Evolutionary conservation across 2,329 filamentous ascomycete species (phyloP), one percentile per base, ranked within the genome.

Genomic region (Fusarium duplospermum): DNA sequence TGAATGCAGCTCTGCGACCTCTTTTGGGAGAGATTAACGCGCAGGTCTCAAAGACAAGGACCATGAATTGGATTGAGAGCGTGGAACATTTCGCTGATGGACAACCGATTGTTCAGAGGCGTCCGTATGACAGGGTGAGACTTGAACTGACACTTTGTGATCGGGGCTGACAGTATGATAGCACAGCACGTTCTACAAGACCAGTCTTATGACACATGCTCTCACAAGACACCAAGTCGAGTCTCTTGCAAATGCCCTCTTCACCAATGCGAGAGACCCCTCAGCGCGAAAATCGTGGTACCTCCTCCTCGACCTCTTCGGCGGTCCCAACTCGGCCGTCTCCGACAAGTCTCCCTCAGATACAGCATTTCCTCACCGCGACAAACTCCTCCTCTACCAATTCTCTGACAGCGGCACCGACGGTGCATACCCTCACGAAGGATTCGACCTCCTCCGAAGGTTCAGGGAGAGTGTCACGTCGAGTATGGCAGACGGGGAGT

Each of bases 311-410:
- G 80, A 82, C 68, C 64, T 82, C 54, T 80, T 80, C 24, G 80
- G 80, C 60, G 82, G 81, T 4, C 64, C 70, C 35, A 83, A 83
- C 72, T 84, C 84, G 1, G 83, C 80, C 69, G 77, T 86, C 38
- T 75, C 82, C 2, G 70, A 79, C 1, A 54, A 82, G 2, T 31
- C 71, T 0, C 66, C 70, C 1, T 33, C 77, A 9, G 74, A 76
- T 9, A 82, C 82, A 1, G 80, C 84, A 3, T 87, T 83, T 72
- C 77, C 80, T 0, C 83, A 85, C 72, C 83, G 83, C 29, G 81
- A 84, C 62, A 84, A 86, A 76, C 83, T 89, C 20, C 83, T 88
- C 2, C 84, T 90, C 3, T 87, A 85, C 59, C 86, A 90, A 75
- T 84, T 88, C 63, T 84, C 84, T 22, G 87, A 89, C 72, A 77